phyloP scores from a whole-genome alignment of 306 rosid species.

The Sphenostylis stenocarpa region DNA sequence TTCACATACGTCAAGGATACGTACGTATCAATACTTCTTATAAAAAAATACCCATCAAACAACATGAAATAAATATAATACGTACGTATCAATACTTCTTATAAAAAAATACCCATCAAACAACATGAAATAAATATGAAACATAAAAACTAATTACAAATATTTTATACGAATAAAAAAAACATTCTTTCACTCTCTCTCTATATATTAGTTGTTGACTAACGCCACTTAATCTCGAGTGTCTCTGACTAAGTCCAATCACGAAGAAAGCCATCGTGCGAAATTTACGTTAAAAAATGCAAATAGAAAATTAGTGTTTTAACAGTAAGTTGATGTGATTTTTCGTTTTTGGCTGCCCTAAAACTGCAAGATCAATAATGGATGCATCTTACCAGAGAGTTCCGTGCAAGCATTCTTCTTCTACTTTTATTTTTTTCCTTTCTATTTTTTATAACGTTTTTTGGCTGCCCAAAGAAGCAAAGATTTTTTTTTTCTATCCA shows the following conservation, averaged over 20 bases:
- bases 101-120: no score
- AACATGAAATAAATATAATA: no score
- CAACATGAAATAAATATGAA: no score
- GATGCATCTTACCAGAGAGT: background rate
- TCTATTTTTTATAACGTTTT: background rate
- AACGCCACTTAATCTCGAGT: background rate
- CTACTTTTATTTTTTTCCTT: background rate
- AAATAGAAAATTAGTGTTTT: background rate
- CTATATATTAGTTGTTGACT: background rate
- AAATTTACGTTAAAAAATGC: background rate
- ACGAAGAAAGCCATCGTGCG: background rate
- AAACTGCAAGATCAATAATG: background rate
- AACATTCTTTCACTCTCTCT: background rate
- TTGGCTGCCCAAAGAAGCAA: background rate
- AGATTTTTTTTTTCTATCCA: background rate
- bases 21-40: no score
- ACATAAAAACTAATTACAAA: no score
- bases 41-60: no score
- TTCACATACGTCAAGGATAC: no score
- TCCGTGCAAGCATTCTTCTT: background rate
- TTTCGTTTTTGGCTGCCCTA: slow-evolving; percentile 7
- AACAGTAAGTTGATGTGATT: background rate
- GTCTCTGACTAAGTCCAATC: background rate
- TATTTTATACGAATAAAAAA: background rate
- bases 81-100: no score